Evolutionary conservation across 2,329 filamentous ascomycete species (phyloP), one percentile per base, ranked within the genome.

Genomic region (Coniochaeta ligniaria): DNA sequence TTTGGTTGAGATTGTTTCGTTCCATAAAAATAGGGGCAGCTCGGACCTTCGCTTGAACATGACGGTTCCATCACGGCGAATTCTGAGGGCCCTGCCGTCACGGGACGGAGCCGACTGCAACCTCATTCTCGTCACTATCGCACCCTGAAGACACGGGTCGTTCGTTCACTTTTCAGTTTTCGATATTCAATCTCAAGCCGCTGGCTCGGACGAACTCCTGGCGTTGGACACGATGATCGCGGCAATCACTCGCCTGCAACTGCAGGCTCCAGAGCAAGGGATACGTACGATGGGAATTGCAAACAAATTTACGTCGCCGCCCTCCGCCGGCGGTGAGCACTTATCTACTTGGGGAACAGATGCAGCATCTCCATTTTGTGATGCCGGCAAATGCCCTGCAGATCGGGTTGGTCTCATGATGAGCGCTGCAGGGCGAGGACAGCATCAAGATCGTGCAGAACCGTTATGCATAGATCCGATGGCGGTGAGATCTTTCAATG

Each of bases 11-110:
- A 56, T 38, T 55, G 54, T 52, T 52, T 52, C 22, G 31, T 26
- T 36, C n/a, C 54, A 35, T 11, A 56, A 36, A 36, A 56, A 56
- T 56, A 56, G 54, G 54, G 54, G 54, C 54, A 56, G 54, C 54
- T 56, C 54, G 54, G 54, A 36, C 54, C 41, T 50, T 50, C 22
- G 45, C 20, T 50, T 50, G 20, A 50, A 14, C n/a, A 11, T 24
- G 22, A 6, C 3, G 5, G 45, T 28, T 50, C 45, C 47, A 31
- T 52, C 24, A 31, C 24, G 20, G n/a, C 38, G 16, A n/a, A 20
- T n/a, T 2, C 16, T 17, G 16, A 5, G 3, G 38, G 38, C n/a
- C 38, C 38, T 47, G n/a, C 43, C 38, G 38, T 43, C 38, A n/a
- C 17, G 38, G n/a, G 16, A 43, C n/a, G 38, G 38, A 43, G 38